phyloP scores from a whole-genome alignment of 768 basidiomycete species.

The Kwoniella shandongensis region DNA sequence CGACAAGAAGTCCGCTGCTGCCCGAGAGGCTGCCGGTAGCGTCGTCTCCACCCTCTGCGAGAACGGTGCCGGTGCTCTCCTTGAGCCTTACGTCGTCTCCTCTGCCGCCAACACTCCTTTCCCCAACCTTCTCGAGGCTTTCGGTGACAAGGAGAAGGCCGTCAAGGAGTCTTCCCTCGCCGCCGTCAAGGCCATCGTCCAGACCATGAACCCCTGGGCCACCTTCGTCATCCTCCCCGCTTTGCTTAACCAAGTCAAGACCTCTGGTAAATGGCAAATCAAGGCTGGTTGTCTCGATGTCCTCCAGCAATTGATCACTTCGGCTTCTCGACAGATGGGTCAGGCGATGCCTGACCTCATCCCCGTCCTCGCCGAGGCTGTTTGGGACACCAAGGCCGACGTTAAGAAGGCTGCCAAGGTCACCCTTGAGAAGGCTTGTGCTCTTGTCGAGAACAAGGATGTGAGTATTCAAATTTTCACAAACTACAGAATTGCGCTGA shows the following conservation, averaged over 20 bases:
- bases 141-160: constrained; percentile 91
- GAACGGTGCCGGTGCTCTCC: constrained; percentile 71
- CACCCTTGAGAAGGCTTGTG: constrained; percentile 89
- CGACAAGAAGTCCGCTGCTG: constrained; percentile 92
- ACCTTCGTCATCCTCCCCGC: constrained; percentile 76
- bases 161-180: constrained; percentile 80
- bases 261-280: constrained; percentile 95
- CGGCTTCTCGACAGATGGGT: constrained; percentile 77
- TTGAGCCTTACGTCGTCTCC: constrained; percentile 84
- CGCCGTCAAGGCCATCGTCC: constrained; percentile 72
- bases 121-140: constrained; percentile 79
- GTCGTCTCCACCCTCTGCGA: constrained; percentile 66
- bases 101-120: constrained; percentile 70
- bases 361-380: constrained; percentile 88
- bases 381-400: constrained; percentile 98
- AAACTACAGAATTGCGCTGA: too few relatives aligned
- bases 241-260: constrained; percentile 89
- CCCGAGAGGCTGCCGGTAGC: constrained; percentile 82
- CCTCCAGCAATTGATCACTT: constrained; percentile 81
- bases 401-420: constrained; percentile 98
- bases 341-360: constrained; percentile 92
- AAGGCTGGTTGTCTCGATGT: constrained; percentile 82
- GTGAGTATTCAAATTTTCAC: constrained; percentile 51
- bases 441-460: constrained; percentile 96
- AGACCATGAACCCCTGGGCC: constrained; percentile 86